A percentile compares a stretch with the other conserved stretches of the same genome.
Evolutionary conservation across 177 flowering plant species (phyloP).

Genomic region (Vitis hybrid): DNA sequence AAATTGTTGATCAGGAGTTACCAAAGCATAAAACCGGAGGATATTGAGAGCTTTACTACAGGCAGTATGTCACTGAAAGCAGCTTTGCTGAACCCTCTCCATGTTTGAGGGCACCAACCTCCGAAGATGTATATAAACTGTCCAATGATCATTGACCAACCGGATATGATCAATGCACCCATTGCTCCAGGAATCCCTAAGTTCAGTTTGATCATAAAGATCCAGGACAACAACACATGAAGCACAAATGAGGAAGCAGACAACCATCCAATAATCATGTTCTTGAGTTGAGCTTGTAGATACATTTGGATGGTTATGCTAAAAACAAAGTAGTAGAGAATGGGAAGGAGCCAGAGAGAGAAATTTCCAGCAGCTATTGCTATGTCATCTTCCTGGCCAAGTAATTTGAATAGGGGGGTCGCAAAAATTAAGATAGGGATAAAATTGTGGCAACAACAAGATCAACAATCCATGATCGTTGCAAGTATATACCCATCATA

Average conservation of each 20-base stretch:
- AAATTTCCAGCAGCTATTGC: conserved; percentile 33
- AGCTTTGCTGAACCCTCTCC: conserved; percentile 45
- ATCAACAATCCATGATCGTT: conserved; percentile 39
- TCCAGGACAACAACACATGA: conserved; percentile 40
- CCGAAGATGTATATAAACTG: conserved; percentile 35
- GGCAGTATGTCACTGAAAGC: conserved; percentile 46
- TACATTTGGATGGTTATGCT: conserved; percentile 34
- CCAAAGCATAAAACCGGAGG: conserved; percentile 67
- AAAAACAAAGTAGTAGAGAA: conserved; percentile 25
- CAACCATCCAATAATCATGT: conserved; percentile 35
- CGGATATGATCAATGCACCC: conserved; percentile 28
- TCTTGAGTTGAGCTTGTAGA: conserved; percentile 45
- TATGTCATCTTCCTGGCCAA: conserved; percentile 30
- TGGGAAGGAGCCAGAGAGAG: conserved; percentile 43
- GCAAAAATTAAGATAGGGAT: conserved; percentile 28
- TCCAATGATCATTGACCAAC: conserved; percentile 29
- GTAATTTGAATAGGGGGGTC: conserved; percentile 22
- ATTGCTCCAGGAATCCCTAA: conserved; percentile 42
- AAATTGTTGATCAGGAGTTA: conserved; percentile 9
- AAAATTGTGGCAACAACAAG: conserved; percentile 18
- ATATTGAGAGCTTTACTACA: conserved; percentile 46
- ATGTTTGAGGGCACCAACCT: conserved; percentile 53
- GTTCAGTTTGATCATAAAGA: conserved; percentile 22
- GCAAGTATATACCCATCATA: conserved; percentile 48
- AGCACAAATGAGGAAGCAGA: conserved; percentile 19